These are phyloP conservation scores for Ascochyta pisi DNA, from an alignment of 2,329 filamentous ascomycete species.

Conservation along the genomic window DNA sequence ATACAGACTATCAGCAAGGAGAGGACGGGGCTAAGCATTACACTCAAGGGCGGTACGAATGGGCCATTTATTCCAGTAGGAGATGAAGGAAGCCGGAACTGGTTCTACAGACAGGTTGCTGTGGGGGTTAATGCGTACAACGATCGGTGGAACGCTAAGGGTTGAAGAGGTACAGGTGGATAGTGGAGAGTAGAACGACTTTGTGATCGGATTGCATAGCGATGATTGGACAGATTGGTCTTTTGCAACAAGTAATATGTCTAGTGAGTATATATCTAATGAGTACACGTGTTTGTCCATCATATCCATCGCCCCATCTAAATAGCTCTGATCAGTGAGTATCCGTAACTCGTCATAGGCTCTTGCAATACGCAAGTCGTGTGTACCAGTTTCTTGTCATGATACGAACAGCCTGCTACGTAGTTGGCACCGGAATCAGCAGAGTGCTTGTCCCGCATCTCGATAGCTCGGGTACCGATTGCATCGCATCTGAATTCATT, in stretches of 20 bases:
- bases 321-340: no score
- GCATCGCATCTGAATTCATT: no score
- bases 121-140: slow-evolving; percentile 73
- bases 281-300: slow-evolving; percentile 3
- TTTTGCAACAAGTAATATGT: background rate
- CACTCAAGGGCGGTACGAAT: slow-evolving; percentile 86
- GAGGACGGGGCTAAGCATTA: slow-evolving; percentile 88
- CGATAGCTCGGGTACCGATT: no score
- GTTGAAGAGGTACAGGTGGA: slow-evolving; percentile 26
- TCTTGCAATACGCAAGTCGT: background rate
- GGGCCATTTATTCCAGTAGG: slow-evolving; percentile 93
- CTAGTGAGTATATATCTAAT: slow-evolving; percentile 11
- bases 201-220: slow-evolving; percentile 7
- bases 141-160: slow-evolving; percentile 69
- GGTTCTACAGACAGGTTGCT: slow-evolving; percentile 71
- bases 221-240: background rate
- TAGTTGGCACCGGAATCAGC: no score
- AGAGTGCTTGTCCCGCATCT: no score
- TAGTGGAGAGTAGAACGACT: background rate
- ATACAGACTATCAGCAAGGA: slow-evolving; percentile 98
- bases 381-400: no score
- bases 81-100: slow-evolving; percentile 78
- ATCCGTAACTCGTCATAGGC: no score
- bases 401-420: no score
- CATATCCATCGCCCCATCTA: no score